Evolutionary conservation across 2,329 filamentous ascomycete genomes (phyloP), one percentile per base, ranked within the genome.

Genomic region (Colletotrichum brevisporum): DNA sequence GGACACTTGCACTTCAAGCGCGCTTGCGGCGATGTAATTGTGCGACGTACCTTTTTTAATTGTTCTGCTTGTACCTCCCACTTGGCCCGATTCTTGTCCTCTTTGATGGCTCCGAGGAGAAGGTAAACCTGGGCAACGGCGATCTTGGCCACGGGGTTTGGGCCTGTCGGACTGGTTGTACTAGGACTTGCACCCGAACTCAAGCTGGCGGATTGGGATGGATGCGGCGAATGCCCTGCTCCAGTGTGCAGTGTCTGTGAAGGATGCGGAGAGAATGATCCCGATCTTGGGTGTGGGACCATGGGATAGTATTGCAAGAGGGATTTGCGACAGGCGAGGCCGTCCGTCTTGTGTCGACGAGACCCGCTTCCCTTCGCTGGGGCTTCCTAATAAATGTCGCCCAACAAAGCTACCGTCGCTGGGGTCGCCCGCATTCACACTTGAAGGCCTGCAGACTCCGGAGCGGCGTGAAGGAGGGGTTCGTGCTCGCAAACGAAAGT

Each of bases 71-170:
- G 95, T 74, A 91, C 87, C 81, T 97, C 94, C 92, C 94, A 97
- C 93, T 97, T 97, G 77, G 89, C 89, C 78, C 91, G 90, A 78
- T 90, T 94, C 83, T 94, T 94, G 80, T 97, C 95, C 84, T 98
- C 94, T 81, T 96, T 98, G 78, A 98, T 92, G 41, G 94, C 94
- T 83, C 95, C 96, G 73, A 99, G 88, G 67, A 99, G 89, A 73
- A 99, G 90, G 83, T 96, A 97, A 74, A 98, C 91, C 85, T 99
- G 96, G 73, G 96, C 94, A 77, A 97, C 91, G 76, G 96, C 94
- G 80, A 99, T 96, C 83, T 97, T 98, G 71, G 92, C 92, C 75
- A 98, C 87, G 78, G 91, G 91, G 78, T 82, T 89, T 73, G 83
- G 85, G 80, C 87, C 87, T 76, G 87, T 90, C 78, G 88, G 88